phyloP scores from a whole-genome alignment of 768 basidiomycete genomes.

The Pholiota molesta region DNA sequence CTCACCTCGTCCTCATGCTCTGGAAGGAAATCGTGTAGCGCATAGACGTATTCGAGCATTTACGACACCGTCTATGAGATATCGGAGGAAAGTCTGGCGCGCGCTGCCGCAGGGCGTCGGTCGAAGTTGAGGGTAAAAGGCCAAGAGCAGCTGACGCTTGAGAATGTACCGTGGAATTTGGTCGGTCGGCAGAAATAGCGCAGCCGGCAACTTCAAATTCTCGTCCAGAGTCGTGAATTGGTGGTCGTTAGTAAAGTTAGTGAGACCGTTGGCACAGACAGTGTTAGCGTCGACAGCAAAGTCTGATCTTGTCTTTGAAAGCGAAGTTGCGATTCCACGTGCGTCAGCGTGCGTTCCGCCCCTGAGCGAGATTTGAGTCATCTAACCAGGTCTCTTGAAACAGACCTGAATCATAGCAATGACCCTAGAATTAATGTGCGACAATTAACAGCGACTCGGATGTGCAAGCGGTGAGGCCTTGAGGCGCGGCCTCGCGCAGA shows the following conservation, averaged over 20 bases:
- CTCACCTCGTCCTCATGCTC: conserved; percentile 94
- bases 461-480: too few relatives aligned
- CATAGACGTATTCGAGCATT: conserved; percentile 88
- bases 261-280: neutral
- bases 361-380: too few relatives aligned
- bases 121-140: neutral
- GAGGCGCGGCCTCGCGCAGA: too few relatives aligned
- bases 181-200: neutral
- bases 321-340: neutral
- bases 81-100: neutral
- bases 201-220: too few relatives aligned
- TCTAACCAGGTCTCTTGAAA: too few relatives aligned
- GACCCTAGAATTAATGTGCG: too few relatives aligned
- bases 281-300: neutral
- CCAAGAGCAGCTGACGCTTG: neutral
- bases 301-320: neutral
- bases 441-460: too few relatives aligned
- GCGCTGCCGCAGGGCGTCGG: neutral
- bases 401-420: too few relatives aligned
- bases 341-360: neutral
- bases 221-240: neutral
- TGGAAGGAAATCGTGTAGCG: conserved; percentile 84
- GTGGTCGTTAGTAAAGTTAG: neutral
- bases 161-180: neutral
- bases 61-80: neutral